These are phyloP conservation scores for Pyrenophora graminea DNA, from an alignment of 2,329 filamentous ascomycete species.

Conservation along the genomic window DNA sequence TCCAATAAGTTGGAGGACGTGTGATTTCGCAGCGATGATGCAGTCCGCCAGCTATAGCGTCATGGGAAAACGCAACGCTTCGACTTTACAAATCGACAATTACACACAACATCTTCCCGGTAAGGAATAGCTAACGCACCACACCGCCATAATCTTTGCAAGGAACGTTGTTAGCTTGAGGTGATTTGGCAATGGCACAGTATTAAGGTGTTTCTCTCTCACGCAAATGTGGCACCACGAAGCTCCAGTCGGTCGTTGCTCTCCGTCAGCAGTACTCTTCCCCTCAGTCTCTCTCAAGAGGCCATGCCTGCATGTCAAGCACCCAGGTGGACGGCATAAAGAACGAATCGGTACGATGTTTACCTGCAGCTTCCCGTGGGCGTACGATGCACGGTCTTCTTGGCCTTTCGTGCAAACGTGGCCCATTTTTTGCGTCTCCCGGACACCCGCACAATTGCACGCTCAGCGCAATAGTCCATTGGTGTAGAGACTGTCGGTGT, in stretches of 20 bases:
- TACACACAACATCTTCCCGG: too few species aligned
- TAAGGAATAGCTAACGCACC: too few species aligned
- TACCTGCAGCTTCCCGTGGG: constrained; percentile 37
- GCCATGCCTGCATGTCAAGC: constrained; percentile 17
- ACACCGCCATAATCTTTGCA: neutral
- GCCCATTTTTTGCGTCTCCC: constrained; percentile 25
- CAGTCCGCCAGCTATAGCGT: neutral
- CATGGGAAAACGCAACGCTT: neutral
- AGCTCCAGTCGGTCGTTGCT: neutral
- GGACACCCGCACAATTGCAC: constrained; percentile 21
- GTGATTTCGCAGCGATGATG: constrained; percentile 17
- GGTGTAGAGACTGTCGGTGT: constrained; percentile 23
- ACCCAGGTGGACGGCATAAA: constrained; percentile 22
- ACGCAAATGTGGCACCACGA: constrained; percentile 14
- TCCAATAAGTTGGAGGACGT: constrained; percentile 14
- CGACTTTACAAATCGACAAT: neutral
- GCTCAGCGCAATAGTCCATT: constrained; percentile 16
- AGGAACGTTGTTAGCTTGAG: neutral
- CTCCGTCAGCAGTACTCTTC: constrained; percentile 16
- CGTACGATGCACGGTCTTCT: constrained; percentile 38
- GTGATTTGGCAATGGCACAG: constrained; percentile 1
- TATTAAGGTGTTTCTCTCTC: constrained; percentile 5
- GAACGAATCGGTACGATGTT: constrained; percentile 34
- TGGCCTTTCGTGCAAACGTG: constrained; percentile 41
- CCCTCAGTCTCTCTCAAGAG: neutral